Base-by-base conservation (phyloP, 371 early-diverging fungal species). In the Globomyces sp. region DNA sequence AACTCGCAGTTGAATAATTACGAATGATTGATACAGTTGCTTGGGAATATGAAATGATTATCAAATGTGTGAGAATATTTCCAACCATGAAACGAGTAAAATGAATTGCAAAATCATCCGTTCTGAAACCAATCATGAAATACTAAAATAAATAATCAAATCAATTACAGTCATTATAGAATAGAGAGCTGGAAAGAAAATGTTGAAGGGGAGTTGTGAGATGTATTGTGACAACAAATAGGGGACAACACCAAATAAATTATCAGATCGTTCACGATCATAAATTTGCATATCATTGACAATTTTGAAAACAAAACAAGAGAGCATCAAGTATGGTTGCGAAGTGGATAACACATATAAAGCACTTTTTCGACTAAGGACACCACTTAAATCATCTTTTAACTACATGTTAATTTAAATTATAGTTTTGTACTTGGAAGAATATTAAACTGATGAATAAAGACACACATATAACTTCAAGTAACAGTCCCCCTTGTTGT, bases 221-320 rank as follows among this genome's bases (percentile, higher is more conserved):
- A 67, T 52, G 8, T 74, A 42, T 72, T 71, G 74, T 6, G 73
- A 67, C 13, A 74, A 41, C 3, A 78, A 46, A 66, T 75, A 79
- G 1, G 80, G 68, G 6, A 67, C 37, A 37, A 72, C 75, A 5
- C 70, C 63, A 55, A 77, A 79, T 76, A 79, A 74, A 37, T 72
- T 71, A 66, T 79, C 80, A n/a, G 53, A 46, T 8, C 75, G 65
- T 60, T 79, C 80, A 8, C 76, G 66, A 50, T 80, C 80, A 63
- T 76, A 78, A 5, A 80, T 74, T 41, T 71, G 57, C 66, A 80
- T 71, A 24, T 77, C 77, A 24, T 40, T 49, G 34, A 66, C 64
- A 8, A 74, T 66, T 57, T 77, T 77, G 67, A 69, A 77, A 10
- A 75, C 62, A 47, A 72, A 67, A 50, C 74, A 77, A 66, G 74